phyloP scores from a whole-genome alignment of 257 asterid species.

The Hygrophila difformis region DNA sequence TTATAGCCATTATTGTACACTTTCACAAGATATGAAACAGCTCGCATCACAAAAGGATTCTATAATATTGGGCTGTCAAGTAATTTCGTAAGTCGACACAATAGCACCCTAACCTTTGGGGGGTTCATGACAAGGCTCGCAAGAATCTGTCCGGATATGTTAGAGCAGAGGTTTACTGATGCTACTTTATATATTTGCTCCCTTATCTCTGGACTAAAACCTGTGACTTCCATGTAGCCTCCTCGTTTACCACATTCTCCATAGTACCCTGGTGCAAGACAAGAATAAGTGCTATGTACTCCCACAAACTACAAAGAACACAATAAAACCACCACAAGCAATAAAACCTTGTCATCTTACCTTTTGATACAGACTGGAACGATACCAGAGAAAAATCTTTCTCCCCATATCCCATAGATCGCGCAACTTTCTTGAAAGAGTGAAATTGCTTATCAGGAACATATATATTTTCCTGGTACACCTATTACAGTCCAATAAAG shows the following conservation, averaged over 20 bases:
- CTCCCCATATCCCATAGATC: slow-evolving; percentile 14
- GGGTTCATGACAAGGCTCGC: slow-evolving; percentile 94
- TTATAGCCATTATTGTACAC: no score
- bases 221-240: slow-evolving; percentile 96
- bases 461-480: slow-evolving; percentile 13
- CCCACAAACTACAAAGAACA: no score
- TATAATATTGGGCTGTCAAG: no score
- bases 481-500: background rate
- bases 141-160: slow-evolving; percentile 94
- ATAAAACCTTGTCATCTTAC: slow-evolving; percentile 19
- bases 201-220: slow-evolving; percentile 76
- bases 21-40: background rate
- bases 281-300: background rate
- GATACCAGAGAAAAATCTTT: slow-evolving; percentile 73
- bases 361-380: slow-evolving; percentile 94
- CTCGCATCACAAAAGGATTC: no score
- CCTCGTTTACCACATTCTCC: slow-evolving; percentile 99
- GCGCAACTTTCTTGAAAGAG: slow-evolving; percentile 54
- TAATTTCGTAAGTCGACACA: no score
- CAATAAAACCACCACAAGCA: background rate
- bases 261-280: slow-evolving; percentile 47
- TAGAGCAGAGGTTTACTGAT: slow-evolving; percentile 88
- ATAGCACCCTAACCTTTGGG: slow-evolving; percentile 95
- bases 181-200: slow-evolving; percentile 94
- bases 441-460: slow-evolving; percentile 91